phyloP scores from a whole-genome alignment of 2,329 filamentous ascomycete genomes.

The Penicillium oxalicum region DNA sequence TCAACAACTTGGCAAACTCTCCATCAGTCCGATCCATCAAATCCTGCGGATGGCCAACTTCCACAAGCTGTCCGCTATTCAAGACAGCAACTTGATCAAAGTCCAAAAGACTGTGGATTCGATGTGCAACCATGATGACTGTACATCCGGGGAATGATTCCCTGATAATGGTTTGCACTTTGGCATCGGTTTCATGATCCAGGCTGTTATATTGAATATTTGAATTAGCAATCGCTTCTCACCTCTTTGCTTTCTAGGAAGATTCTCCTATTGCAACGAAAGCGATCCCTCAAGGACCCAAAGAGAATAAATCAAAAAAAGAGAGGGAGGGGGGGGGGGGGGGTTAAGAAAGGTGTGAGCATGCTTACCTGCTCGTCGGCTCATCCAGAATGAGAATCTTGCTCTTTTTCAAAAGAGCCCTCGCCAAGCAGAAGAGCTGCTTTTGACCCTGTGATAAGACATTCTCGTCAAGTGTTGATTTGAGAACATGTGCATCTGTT shows the following conservation, averaged over 20 bases:
- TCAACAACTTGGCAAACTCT: slow-evolving; percentile 5
- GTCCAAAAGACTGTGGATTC: slow-evolving; percentile 12
- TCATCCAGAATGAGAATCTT: slow-evolving; percentile 22
- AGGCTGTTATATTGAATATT: background rate
- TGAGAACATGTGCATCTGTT: slow-evolving; percentile 11
- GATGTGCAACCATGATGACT: slow-evolving; percentile 16
- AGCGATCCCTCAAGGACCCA: too few species aligned
- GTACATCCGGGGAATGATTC: slow-evolving; percentile 11
- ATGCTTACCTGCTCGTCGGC: slow-evolving; percentile 18
- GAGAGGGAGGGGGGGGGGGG: too few species aligned
- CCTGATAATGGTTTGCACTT: slow-evolving; percentile 12
- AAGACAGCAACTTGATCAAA: slow-evolving; percentile 16
- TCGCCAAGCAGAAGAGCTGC: slow-evolving; percentile 66
- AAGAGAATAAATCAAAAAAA: too few species aligned
- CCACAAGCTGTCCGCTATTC: slow-evolving; percentile 9
- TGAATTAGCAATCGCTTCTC: background rate
- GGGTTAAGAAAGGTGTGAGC: too few species aligned
- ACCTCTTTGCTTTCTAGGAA: too few species aligned
- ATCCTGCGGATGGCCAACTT: slow-evolving; percentile 10
- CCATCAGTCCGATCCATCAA: slow-evolving; percentile 2
- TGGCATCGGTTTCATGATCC: slow-evolving; percentile 13
- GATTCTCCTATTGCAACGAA: too few species aligned
- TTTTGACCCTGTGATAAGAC: slow-evolving; percentile 67
- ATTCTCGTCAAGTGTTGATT: slow-evolving; percentile 31
- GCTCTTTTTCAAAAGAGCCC: slow-evolving; percentile 49